A percentile compares a stretch with the other conserved stretches of the same genome.
These are phyloP conservation scores for Psilocybe tampanensis DNA, from an alignment of 768 basidiomycete species.

Conservation along the genomic window DNA sequence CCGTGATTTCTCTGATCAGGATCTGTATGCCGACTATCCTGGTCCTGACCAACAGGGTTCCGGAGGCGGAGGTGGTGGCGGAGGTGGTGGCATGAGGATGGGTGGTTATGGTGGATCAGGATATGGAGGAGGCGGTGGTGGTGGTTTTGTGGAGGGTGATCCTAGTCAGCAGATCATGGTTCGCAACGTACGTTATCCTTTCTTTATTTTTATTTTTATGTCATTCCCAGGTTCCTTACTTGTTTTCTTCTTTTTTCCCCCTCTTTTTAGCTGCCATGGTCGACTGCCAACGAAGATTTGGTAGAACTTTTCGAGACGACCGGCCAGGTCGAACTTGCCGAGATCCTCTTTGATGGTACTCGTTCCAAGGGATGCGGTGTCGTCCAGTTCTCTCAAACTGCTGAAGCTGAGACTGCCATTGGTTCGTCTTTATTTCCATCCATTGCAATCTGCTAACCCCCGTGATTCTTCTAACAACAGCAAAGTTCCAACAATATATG, in stretches of 20 bases:
- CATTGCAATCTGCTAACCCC: background rate
- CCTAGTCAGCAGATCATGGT: conserved; percentile 98
- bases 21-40: conserved; percentile 91
- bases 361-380: conserved; percentile 95
- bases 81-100: conserved; percentile 41
- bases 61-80: conserved; percentile 34
- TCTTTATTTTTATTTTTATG: background rate
- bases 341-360: conserved; percentile 91
- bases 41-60: conserved; percentile 77
- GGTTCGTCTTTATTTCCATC: conserved; percentile 42
- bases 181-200: conserved; percentile 77
- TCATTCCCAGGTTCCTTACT: background rate
- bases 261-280: conserved; percentile 84
- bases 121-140: conserved; percentile 34
- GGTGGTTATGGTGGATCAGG: conserved; percentile 34
- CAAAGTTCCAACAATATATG: conserved; percentile 95
- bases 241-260: background rate
- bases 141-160: conserved; percentile 58
- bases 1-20: conserved; percentile 83
- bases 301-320: conserved; percentile 99
- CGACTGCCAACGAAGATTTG: conserved; percentile 97
- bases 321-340: conserved; percentile 91
- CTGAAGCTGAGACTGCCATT: conserved; percentile 94
- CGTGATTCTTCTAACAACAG: conserved; percentile 34
- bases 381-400: conserved; percentile 87